Percentiles rank a stretch among this genome's conserved stretches.
phyloP scores from a whole-genome alignment of 148 eudicot genomes.

The Heliamphora exappendiculata region DNA sequence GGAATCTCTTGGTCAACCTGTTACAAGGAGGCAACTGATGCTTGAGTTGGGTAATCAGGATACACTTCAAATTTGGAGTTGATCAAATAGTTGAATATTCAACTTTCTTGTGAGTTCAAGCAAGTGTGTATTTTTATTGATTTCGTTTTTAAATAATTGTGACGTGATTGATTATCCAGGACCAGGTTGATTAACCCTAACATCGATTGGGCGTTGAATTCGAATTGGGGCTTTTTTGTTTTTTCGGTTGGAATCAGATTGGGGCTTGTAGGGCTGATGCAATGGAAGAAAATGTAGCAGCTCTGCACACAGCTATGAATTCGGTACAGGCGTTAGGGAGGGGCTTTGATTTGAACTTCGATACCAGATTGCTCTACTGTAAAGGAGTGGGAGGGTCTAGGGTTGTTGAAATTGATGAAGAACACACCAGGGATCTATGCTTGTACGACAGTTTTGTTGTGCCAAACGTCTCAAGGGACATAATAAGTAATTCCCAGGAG shows the following conservation, averaged over 20 bases:
- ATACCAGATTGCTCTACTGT: slow-evolving; percentile 81
- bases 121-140: background rate
- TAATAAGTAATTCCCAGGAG: slow-evolving; percentile 39
- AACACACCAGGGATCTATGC: slow-evolving; percentile 59
- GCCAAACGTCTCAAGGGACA: slow-evolving; percentile 60
- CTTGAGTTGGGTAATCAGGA: too few relatives aligned
- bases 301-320: slow-evolving; percentile 65
- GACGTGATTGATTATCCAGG: too few relatives aligned
- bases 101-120: background rate
- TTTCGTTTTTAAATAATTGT: background rate
- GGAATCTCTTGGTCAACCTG: background rate
- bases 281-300: slow-evolving; percentile 81
- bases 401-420: slow-evolving; percentile 71
- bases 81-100: background rate
- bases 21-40: background rate
- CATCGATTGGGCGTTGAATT: background rate
- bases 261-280: slow-evolving; percentile 25
- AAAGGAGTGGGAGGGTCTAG: slow-evolving; percentile 72
- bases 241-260: slow-evolving; percentile 4
- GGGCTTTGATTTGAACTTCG: slow-evolving; percentile 89
- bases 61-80: too few relatives aligned
- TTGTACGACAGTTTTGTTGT: slow-evolving; percentile 50
- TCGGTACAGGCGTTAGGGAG: slow-evolving; percentile 80
- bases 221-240: background rate
- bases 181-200: background rate